Evolutionary conservation across 176 grass and related monocot genomes (phyloP).

Genomic region (Lolium rigidum): DNA sequence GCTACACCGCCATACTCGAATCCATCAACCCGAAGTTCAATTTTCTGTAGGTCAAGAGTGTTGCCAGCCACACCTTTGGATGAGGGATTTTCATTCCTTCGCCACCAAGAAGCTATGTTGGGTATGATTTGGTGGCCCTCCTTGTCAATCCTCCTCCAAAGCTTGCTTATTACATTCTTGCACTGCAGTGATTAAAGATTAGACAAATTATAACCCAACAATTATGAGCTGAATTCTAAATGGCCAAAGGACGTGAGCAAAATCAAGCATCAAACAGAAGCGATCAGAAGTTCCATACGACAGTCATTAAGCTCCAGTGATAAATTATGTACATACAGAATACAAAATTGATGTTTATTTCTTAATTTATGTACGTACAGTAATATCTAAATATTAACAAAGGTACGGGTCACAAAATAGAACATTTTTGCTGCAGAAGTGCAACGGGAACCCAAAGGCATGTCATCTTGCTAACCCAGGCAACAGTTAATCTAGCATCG

Average conservation of each 20-base stretch:
- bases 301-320: neutral
- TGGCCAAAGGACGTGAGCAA: neutral
- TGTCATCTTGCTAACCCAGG: neutral
- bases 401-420: neutral
- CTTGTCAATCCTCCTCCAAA: slow-evolving; percentile 92
- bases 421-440: neutral
- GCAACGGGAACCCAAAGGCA: neutral
- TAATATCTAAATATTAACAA: neutral
- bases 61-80: slow-evolving; percentile 61
- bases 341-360: slow-evolving; percentile 19
- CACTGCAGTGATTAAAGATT: slow-evolving; percentile 60
- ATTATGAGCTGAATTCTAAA: slow-evolving; percentile 15
- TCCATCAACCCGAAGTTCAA: slow-evolving; percentile 87
- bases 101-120: slow-evolving; percentile 89
- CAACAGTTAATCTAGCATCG: neutral
- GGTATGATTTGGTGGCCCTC: slow-evolving; percentile 91
- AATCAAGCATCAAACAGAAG: slow-evolving; percentile 25
- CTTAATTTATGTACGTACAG: neutral
- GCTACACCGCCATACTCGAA: slow-evolving; percentile 72
- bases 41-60: slow-evolving; percentile 76
- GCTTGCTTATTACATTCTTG: slow-evolving; percentile 99
- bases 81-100: slow-evolving; percentile 77
- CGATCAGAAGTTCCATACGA: neutral
- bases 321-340: slow-evolving; percentile 24
- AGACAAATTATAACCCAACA: slow-evolving; percentile 19